Conservation (phyloP, 129 eudicot genomes). For the Silybum marianum region DNA sequence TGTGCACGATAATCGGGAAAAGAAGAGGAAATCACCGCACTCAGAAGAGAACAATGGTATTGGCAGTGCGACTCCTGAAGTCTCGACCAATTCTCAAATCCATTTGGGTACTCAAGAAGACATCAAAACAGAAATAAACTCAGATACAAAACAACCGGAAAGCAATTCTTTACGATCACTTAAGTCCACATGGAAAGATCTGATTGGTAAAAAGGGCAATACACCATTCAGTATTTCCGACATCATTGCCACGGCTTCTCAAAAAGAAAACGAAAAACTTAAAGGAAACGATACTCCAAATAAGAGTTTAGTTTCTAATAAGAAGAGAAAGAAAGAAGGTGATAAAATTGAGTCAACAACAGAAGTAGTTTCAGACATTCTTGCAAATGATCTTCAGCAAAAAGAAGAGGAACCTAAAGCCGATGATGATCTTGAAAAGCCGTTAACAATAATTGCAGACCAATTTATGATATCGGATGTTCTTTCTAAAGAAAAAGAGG, state of each 20-base stretch:
- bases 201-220: conserved; percentile 43
- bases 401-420: conserved; percentile 15
- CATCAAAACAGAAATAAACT: conserved; percentile 23
- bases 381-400: conserved; percentile 20
- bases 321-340: conserved; percentile 18
- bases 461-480: conserved; percentile 42
- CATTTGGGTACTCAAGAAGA: conserved; percentile 28
- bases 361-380: conserved; percentile 16
- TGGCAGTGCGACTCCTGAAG: conserved; percentile 22
- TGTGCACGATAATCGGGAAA: conserved; percentile 17
- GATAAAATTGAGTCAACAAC: conserved; percentile 1
- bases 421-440: not conserved
- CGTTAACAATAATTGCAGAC: not conserved
- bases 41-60: conserved; percentile 19
- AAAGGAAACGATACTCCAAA: conserved; percentile 19
- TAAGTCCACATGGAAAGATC: conserved; percentile 60
- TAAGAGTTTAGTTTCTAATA: conserved; percentile 7
- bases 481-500: conserved; percentile 34
- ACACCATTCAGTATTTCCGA: conserved; percentile 50
- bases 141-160: conserved; percentile 29
- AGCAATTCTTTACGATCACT: conserved; percentile 39
- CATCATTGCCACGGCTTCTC: conserved; percentile 33
- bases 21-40: conserved; percentile 46
- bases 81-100: conserved; percentile 20
- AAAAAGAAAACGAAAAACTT: conserved; percentile 32